phyloP scores from a whole-genome alignment of 2,329 filamentous ascomycete genomes.

The Colletotrichum trifolii region DNA sequence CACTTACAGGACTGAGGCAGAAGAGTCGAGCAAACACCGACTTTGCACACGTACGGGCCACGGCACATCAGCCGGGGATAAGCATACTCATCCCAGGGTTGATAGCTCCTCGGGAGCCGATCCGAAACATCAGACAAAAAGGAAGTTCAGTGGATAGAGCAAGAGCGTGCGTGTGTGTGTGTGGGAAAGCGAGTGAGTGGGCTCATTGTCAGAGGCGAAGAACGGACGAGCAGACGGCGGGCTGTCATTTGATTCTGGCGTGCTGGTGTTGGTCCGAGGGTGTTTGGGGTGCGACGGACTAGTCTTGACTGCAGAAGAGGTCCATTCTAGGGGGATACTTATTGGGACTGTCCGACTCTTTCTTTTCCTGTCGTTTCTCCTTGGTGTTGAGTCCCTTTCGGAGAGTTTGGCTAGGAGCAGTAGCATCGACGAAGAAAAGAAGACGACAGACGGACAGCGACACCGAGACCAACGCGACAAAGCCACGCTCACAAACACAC shows the following conservation, averaged over 20 bases:
- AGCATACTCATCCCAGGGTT: conserved; percentile 18
- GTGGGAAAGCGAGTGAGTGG: conserved; percentile 12
- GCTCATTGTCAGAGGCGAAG: conserved; percentile 23
- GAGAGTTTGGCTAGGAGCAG: no score
- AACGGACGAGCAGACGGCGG: conserved; percentile 25
- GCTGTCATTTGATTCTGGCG: conserved; percentile 23
- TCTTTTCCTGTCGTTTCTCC: no score
- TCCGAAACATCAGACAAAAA: conserved; percentile 30
- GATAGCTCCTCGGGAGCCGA: conserved; percentile 19
- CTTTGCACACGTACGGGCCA: background rate
- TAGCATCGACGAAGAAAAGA: no score
- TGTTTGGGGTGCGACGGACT: background rate
- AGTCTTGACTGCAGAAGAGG: background rate
- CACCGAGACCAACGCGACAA: no score
- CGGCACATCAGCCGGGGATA: conserved; percentile 8
- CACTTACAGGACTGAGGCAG: no score
- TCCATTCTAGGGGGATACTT: no score
- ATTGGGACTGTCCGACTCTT: no score
- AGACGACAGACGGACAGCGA: no score
- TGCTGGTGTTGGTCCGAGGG: conserved; percentile 7
- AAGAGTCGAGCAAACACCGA: background rate
- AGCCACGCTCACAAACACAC: no score
- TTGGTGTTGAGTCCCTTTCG: no score
- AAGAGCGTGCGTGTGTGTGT: no score
- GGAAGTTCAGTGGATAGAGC: no score